Conservation (phyloP, 257 asterid genomes). For the Lycium barbarum region DNA sequence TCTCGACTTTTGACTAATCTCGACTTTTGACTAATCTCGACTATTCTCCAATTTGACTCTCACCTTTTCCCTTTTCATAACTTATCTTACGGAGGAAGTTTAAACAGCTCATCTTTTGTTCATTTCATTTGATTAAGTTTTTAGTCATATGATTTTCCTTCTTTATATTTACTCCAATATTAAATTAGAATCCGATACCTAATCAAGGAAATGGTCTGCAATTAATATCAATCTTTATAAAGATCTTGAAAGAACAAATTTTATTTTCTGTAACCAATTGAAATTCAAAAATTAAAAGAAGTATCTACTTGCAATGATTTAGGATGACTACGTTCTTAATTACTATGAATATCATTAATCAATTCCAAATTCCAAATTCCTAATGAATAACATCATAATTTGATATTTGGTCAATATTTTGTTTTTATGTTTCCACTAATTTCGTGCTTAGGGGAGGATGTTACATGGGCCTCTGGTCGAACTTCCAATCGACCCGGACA, state of each 20-base stretch:
- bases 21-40: neutral
- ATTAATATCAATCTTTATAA: neutral
- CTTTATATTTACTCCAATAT: neutral
- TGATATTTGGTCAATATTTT: no score
- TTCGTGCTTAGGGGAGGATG: no score
- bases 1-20: neutral
- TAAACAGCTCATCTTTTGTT: neutral
- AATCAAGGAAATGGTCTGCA: neutral
- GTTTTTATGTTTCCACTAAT: no score
- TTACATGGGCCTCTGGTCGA: no score
- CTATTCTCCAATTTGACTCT: slow-evolving; percentile 2
- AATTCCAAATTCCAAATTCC: no score
- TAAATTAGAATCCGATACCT: no score
- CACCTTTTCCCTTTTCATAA: neutral
- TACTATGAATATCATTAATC: no score
- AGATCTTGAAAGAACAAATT: neutral
- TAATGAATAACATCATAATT: no score
- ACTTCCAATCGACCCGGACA: no score
- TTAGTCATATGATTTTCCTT: neutral
- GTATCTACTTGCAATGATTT: neutral
- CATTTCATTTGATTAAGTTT: neutral
- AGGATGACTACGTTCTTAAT: no score
- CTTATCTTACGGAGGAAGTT: neutral
- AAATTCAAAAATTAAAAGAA: neutral
- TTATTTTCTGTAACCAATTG: neutral